A percentile compares a stretch with the other conserved stretches of the same genome.
phyloP scores from a whole-genome alignment of 805 yeast species.

The Saccharomycopsis sp. region DNA sequence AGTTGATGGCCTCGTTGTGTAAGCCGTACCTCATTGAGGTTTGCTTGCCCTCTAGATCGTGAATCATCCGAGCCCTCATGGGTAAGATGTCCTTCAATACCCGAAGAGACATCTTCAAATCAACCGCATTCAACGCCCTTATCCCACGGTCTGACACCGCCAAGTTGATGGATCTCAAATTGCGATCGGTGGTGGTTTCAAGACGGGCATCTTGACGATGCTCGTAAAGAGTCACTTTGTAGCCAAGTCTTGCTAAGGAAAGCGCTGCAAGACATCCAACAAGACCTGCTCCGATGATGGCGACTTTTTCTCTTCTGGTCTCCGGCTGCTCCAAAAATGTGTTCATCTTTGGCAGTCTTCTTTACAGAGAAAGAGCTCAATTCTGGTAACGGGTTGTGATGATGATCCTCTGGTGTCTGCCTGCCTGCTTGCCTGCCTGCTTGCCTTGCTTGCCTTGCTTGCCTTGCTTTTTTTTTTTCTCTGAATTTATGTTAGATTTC shows the following conservation, averaged over 20 bases:
- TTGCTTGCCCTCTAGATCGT: conserved; percentile 52
- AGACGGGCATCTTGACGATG: conserved; percentile 58
- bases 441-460: too few species aligned
- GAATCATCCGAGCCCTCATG: conserved; percentile 87
- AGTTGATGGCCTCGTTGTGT: conserved; percentile 62
- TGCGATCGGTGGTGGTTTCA: conserved; percentile 28
- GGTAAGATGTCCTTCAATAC: conserved; percentile 62
- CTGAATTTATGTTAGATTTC: too few species aligned
- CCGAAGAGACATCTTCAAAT: conserved; percentile 44
- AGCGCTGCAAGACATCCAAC: conserved; percentile 82
- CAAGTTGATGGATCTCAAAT: conserved; percentile 66
- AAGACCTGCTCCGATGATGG: conserved; percentile 80
- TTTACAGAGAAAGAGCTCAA: too few species aligned
- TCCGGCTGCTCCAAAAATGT: conserved; percentile 9
- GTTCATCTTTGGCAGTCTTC: too few species aligned
- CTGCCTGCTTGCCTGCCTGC: too few species aligned
- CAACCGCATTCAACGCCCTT: conserved; percentile 55
- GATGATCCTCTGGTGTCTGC: too few species aligned
- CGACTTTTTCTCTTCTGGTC: conserved; percentile 32
- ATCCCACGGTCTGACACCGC: conserved; percentile 87
- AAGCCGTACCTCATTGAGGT: conserved; percentile 70
- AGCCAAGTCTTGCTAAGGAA: conserved; percentile 68
- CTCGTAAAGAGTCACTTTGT: conserved; percentile 63
- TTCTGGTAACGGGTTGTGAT: too few species aligned
- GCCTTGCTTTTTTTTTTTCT: too few species aligned